Conservation (phyloP, 176 grass and related monocot genomes). For the Leersia perrieri region DNA sequence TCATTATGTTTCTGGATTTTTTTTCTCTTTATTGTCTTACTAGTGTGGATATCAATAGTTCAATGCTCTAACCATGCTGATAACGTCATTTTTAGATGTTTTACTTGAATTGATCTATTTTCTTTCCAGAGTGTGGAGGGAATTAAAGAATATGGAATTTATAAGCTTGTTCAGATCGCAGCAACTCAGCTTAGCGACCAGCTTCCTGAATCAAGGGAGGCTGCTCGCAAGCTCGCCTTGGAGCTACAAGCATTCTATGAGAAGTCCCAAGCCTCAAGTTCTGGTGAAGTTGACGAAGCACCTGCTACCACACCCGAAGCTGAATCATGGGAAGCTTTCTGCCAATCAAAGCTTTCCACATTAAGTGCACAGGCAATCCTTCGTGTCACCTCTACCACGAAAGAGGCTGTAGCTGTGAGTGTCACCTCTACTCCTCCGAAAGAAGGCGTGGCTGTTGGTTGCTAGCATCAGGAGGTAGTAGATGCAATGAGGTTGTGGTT, state of each 20-base stretch:
- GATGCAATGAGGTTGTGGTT: slow-evolving; percentile 23
- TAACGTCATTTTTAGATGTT: neutral
- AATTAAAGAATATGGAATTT: slow-evolving; percentile 58
- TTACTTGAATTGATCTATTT: neutral
- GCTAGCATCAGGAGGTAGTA: slow-evolving; percentile 40
- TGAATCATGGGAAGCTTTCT: slow-evolving; percentile 86
- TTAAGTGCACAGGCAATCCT: slow-evolving; percentile 85
- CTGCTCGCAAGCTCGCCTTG: slow-evolving; percentile 76
- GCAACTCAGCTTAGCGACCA: slow-evolving; percentile 95
- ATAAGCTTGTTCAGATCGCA: slow-evolving; percentile 84
- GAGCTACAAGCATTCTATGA: slow-evolving; percentile 73
- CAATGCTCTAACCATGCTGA: neutral
- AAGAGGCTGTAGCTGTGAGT: slow-evolving; percentile 47
- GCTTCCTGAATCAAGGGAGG: slow-evolving; percentile 97
- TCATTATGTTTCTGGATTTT: neutral
- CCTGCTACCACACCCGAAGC: slow-evolving; percentile 23
- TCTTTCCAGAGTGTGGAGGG: slow-evolving; percentile 49
- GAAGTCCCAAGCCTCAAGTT: slow-evolving; percentile 44
- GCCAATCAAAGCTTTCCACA: slow-evolving; percentile 65
- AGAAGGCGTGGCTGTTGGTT: slow-evolving; percentile 52
- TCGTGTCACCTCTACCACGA: slow-evolving; percentile 59
- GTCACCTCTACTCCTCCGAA: slow-evolving; percentile 49
- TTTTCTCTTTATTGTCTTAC: neutral
- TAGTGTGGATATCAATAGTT: neutral
- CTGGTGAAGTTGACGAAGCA: slow-evolving; percentile 14